These are phyloP conservation scores for Thielaviopsis populi DNA, from an alignment of 2,329 filamentous ascomycete species.

Conservation along the genomic window DNA sequence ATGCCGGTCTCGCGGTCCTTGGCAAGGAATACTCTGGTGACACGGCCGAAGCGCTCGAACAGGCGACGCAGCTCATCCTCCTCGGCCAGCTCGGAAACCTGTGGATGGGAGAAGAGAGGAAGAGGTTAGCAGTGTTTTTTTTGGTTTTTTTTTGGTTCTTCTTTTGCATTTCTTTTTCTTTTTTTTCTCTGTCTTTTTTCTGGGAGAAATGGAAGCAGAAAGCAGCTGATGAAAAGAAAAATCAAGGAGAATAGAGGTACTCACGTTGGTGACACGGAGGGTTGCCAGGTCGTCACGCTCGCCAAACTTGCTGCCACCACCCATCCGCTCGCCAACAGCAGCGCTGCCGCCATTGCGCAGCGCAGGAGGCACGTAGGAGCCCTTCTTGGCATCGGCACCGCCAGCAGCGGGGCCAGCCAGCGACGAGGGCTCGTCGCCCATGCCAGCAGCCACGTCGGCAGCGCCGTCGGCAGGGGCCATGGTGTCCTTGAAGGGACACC, in stretches of 20 bases:
- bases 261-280: conserved; percentile 90
- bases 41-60: conserved; percentile 93
- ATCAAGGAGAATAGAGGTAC: conserved; percentile 26
- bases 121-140: no score
- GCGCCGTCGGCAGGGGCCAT: conserved; percentile 70
- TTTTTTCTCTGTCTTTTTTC: no score
- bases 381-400: conserved; percentile 49
- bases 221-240: neutral
- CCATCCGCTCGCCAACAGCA: conserved; percentile 64
- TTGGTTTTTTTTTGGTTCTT: no score
- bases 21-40: conserved; percentile 92
- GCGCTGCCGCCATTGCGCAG: conserved; percentile 55
- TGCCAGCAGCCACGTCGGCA: conserved; percentile 39
- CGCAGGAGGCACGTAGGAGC: conserved; percentile 88
- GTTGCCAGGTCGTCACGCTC: conserved; percentile 95
- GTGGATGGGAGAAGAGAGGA: conserved; percentile 16
- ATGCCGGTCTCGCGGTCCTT: conserved; percentile 93
- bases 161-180: no score
- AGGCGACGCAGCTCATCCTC: conserved; percentile 90
- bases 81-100: conserved; percentile 95
- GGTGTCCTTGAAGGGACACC: conserved; percentile 99
- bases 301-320: conserved; percentile 56
- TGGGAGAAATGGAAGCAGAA: no score
- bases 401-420: conserved; percentile 29
- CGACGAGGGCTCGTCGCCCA: conserved; percentile 32